Conservation (phyloP, 768 basidiomycete species). For the Termitomyces sp. region DNA sequence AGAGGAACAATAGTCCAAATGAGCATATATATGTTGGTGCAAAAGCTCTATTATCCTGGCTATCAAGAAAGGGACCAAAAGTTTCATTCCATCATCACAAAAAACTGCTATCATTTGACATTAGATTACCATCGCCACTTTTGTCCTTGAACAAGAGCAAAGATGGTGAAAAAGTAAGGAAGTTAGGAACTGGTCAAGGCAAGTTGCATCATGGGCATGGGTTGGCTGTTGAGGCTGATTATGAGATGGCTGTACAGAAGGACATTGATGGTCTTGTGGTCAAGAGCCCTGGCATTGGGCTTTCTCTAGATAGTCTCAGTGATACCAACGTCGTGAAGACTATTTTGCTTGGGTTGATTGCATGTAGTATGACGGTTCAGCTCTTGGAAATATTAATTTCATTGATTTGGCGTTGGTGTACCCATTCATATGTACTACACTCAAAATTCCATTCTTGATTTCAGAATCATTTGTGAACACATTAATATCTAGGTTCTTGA, state of each 20-base stretch:
- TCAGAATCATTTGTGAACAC: neutral
- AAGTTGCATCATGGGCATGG: slow-evolving; percentile 11
- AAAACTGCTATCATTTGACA: neutral
- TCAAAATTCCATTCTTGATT: neutral
- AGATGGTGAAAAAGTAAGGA: neutral
- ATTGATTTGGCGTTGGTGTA: neutral
- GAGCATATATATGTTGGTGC: slow-evolving; percentile 13
- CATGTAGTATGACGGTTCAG: slow-evolving; percentile 16
- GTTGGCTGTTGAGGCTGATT: slow-evolving; percentile 10
- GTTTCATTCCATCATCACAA: neutral
- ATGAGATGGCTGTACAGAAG: slow-evolving; percentile 15
- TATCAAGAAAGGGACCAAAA: neutral
- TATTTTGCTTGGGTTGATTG: slow-evolving; percentile 16
- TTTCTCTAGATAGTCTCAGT: slow-evolving; percentile 15
- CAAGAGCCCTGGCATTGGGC: slow-evolving; percentile 10
- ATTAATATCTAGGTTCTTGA: neutral
- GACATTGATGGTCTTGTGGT: slow-evolving; percentile 8
- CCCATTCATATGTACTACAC: neutral
- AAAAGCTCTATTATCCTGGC: slow-evolving; percentile 3
- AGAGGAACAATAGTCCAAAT: slow-evolving; percentile 5
- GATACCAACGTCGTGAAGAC: slow-evolving; percentile 20
- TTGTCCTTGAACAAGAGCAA: slow-evolving; percentile 6
- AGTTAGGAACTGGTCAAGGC: slow-evolving; percentile 10
- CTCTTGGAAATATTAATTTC: slow-evolving; percentile 3
- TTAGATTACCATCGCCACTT: slow-evolving; percentile 5